These are phyloP conservation scores for Irpex rosettiformis DNA, from an alignment of 1,284 basidiomycete genomes.

Conservation along the genomic window DNA sequence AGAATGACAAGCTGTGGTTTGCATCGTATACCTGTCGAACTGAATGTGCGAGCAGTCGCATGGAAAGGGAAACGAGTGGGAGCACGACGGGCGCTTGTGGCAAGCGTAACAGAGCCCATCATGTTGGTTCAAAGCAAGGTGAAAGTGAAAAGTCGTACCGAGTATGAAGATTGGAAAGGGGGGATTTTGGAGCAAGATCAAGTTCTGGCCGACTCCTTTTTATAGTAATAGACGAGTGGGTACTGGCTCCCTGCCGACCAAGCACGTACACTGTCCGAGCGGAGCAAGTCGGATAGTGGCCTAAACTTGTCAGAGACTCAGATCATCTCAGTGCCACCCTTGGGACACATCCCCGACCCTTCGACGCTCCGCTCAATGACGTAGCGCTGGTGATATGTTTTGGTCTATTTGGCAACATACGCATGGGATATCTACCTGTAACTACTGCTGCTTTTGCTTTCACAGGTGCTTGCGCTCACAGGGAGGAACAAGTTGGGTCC, in stretches of 20 bases:
- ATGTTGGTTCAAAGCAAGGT: neutral
- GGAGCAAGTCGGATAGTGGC: neutral
- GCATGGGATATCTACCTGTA: too few species aligned
- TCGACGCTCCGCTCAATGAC: neutral
- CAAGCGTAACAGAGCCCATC: neutral
- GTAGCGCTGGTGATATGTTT: neutral
- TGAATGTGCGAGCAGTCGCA: conserved; percentile 20
- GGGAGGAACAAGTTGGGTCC: neutral
- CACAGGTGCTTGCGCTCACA: neutral
- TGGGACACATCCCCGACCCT: too few species aligned
- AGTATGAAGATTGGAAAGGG: neutral
- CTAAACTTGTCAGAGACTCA: too few species aligned
- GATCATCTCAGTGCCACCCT: too few species aligned
- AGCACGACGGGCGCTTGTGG: neutral
- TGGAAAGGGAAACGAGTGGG: neutral
- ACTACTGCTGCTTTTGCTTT: too few species aligned
- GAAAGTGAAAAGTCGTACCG: neutral
- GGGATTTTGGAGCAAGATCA: too few species aligned
- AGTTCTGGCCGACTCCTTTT: neutral
- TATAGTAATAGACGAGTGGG: neutral
- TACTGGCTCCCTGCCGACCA: neutral
- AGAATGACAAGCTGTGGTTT: conserved; percentile 76
- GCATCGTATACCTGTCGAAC: conserved; percentile 20
- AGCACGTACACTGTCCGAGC: neutral
- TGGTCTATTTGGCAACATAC: too few species aligned